phyloP scores from a whole-genome alignment of 2,329 filamentous ascomycete genomes.

The Hortaea werneckii region DNA sequence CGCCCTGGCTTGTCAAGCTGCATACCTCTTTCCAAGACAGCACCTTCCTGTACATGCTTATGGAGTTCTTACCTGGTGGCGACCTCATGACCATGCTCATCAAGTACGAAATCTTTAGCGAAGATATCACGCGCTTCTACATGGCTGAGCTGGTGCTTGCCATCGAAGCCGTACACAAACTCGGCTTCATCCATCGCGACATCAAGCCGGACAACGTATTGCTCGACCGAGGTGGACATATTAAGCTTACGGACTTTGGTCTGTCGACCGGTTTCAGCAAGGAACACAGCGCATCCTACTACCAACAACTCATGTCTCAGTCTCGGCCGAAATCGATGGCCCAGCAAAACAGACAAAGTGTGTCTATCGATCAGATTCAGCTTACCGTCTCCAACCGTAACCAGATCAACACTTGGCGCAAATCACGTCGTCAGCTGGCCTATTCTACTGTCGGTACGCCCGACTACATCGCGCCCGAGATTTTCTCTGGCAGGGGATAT shows the following conservation, averaged over 20 bases:
- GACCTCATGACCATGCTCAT: slow-evolving; percentile 99
- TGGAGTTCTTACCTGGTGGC: slow-evolving; percentile 97
- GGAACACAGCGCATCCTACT: slow-evolving; percentile 95
- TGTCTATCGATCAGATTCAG: slow-evolving; percentile 96
- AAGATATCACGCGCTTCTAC: slow-evolving; percentile 97
- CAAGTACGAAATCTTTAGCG: slow-evolving; percentile 99
- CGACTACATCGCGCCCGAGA: slow-evolving; percentile 97
- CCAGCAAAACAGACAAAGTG: slow-evolving; percentile 68
- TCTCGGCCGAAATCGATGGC: slow-evolving; percentile 31
- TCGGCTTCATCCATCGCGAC: slow-evolving; percentile 96
- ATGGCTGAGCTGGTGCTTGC: slow-evolving; percentile 97
- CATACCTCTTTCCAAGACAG: slow-evolving; percentile 96
- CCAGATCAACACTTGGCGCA: slow-evolving; percentile 98
- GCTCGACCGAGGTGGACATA: slow-evolving; percentile 86
- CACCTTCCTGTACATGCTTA: slow-evolving; percentile 96
- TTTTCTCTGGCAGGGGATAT: slow-evolving; percentile 94
- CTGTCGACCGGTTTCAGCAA: slow-evolving; percentile 97
- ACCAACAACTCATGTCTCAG: slow-evolving; percentile 80
- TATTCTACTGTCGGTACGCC: slow-evolving; percentile 98
- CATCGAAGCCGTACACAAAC: slow-evolving; percentile 96
- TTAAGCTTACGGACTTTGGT: slow-evolving; percentile 97
- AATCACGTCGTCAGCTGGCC: slow-evolving; percentile 87
- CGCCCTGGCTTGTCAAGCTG: slow-evolving; percentile 97
- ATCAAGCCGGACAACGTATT: slow-evolving; percentile 99
- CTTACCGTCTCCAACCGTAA: slow-evolving; percentile 94